These are phyloP conservation scores for Beauveria rudraprayagi DNA, from an alignment of 2,329 filamentous ascomycete genomes.

Conservation along the genomic window DNA sequence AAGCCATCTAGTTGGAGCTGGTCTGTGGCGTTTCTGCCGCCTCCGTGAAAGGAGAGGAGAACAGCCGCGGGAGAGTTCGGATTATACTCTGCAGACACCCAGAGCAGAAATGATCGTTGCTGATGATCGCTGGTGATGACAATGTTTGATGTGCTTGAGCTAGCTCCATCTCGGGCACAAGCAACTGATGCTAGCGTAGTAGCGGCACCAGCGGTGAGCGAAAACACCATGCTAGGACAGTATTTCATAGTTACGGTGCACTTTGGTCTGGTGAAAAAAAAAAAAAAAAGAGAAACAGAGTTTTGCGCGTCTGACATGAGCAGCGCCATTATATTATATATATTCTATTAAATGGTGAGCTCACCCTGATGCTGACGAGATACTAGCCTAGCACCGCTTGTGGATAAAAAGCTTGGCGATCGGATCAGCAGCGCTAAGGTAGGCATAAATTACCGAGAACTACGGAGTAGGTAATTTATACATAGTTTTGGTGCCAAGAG, in stretches of 20 bases:
- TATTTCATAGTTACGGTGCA: neutral
- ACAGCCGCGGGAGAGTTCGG: conserved; percentile 22
- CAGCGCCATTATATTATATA: neutral
- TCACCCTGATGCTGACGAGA: neutral
- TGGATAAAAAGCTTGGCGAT: neutral
- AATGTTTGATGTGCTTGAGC: neutral
- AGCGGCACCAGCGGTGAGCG: neutral
- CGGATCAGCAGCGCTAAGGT: neutral
- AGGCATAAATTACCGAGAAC: neutral
- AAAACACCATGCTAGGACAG: neutral
- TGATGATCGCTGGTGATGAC: conserved; percentile 5
- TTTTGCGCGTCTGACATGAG: neutral
- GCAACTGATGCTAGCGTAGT: neutral
- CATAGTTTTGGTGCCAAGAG: neutral
- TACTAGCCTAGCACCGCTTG: neutral
- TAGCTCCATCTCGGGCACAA: neutral
- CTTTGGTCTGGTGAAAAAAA: neutral
- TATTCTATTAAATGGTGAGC: neutral
- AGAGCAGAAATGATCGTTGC: conserved; percentile 25
- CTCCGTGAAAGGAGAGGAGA: conserved; percentile 38
- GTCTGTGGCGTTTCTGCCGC: conserved; percentile 25
- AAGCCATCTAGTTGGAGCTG: conserved; percentile 31
- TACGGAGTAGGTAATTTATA: neutral
- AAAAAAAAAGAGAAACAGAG: too few relatives aligned
- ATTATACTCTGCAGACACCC: conserved; percentile 29